Evolutionary conservation across 1,284 basidiomycete genomes (phyloP).

Genomic region (Dichomitus squalens): DNA sequence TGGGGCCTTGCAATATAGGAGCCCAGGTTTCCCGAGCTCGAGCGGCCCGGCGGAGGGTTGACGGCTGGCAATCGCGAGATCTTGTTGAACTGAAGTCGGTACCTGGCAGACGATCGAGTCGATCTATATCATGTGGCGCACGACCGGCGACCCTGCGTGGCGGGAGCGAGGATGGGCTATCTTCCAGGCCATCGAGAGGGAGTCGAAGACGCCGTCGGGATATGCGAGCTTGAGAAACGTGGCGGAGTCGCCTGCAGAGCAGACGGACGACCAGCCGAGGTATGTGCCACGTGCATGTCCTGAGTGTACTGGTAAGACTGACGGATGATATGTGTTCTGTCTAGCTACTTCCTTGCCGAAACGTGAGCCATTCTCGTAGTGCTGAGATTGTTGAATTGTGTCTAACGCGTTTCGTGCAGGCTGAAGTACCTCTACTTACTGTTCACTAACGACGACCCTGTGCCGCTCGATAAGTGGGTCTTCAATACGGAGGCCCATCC

Average conservation of each 20-base stretch:
- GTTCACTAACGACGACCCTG: constrained; percentile 54
- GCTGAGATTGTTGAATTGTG: background rate
- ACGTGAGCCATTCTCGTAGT: constrained; percentile 38
- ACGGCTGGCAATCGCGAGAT: background rate
- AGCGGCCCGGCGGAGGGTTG: background rate
- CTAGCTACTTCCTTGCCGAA: constrained; percentile 72
- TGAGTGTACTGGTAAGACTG: background rate
- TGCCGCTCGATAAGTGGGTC: constrained; percentile 75
- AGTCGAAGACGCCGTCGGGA: constrained; percentile 53
- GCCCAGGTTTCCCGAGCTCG: background rate
- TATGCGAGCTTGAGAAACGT: constrained; percentile 60
- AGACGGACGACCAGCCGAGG: constrained; percentile 70
- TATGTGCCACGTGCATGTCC: constrained; percentile 24
- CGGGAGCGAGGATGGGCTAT: constrained; percentile 76
- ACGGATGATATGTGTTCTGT: background rate
- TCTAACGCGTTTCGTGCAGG: constrained; percentile 31
- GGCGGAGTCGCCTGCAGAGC: constrained; percentile 36
- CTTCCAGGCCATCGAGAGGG: constrained; percentile 68
- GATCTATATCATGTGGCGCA: constrained; percentile 69
- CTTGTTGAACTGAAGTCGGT: background rate
- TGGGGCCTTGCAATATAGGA: background rate
- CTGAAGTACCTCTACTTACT: constrained; percentile 70
- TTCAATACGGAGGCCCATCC: constrained; percentile 87
- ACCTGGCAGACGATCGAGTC: constrained; percentile 62
- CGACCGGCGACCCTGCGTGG: constrained; percentile 68